Base-by-base conservation (phyloP, 345 rosid species). In the Hibiscus trionum region DNA sequence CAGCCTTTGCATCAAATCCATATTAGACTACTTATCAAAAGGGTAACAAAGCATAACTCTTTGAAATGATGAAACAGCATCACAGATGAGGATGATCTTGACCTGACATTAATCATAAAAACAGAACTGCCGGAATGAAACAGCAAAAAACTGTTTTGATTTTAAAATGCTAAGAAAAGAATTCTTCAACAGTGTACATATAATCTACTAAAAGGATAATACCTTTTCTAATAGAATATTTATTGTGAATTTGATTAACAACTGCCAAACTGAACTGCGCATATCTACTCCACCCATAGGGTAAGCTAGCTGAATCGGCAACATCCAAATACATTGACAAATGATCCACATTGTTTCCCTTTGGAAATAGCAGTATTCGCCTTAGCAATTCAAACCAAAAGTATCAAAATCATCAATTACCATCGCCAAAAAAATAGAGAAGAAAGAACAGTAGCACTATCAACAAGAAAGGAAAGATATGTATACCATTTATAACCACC, bases 301-400 rank as follows among this genome's bases (percentile, higher is more conserved):
- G 93, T 84, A 92, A 84, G 46, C 80, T 83, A 24, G 83, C 65
- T 33, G 98, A 81, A 82, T 95, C 99, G 12, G 97, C 88, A 81
- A 95, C 97, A 86, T 95, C 97, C 84, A 95, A 81, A 78, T 95
- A 95, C 97, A 94, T 88, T 46, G 97, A 94, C 83, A 94, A 84
- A 79, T 85, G 92, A 71, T 90, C 95, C 77, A 91, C 97, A 75
- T 89, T 90, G 85, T 92, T 90, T 74, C 97, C 97, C 77, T 89
- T 90, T 4, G 98, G 96, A 73, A 92, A 92, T 59, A 86, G 83
- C 69, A 92, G 90, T 60, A 92, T 80, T n/a, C 96, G 93, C 99
- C 98, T 95, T 80, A 78, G 79, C 17, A 7, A 31, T 66, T 46
- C 59, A 67, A 50, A 59, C 24, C 39, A 72, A 77, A 7, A 29